A percentile compares a stretch with the other conserved stretches of the same genome.
These are phyloP conservation scores for Trichoderma sp. DNA, from an alignment of 2,329 filamentous ascomycete genomes.

Conservation along the genomic window DNA sequence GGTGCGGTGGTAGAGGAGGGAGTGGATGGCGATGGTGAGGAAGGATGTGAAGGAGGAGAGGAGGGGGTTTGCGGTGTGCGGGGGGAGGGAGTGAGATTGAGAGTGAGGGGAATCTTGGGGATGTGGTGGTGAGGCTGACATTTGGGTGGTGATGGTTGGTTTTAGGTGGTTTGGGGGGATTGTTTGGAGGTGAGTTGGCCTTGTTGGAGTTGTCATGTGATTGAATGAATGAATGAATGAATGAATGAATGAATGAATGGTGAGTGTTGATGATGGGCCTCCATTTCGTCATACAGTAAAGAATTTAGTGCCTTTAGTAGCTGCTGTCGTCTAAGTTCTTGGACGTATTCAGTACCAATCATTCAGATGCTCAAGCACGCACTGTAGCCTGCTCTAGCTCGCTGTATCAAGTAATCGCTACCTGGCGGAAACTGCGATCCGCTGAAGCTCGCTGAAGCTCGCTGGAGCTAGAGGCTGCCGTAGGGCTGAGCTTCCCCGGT, in stretches of 20 bases:
- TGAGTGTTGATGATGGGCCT: background rate
- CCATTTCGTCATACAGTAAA: background rate
- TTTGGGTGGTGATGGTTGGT: background rate
- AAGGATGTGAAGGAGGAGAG: conserved; percentile 74
- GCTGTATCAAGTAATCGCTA: background rate
- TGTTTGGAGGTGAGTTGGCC: background rate
- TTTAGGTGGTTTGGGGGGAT: background rate
- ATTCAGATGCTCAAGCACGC: background rate
- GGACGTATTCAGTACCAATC: background rate
- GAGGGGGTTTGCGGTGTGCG: conserved; percentile 44
- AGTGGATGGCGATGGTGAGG: conserved; percentile 78
- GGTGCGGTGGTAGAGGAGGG: conserved; percentile 76
- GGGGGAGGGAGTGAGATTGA: conserved; percentile 30
- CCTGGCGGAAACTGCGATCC: background rate
- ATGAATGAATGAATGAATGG: no score
- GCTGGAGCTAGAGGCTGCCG: background rate
- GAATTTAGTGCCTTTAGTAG: no score
- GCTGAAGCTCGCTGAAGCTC: background rate
- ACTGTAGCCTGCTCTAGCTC: no score
- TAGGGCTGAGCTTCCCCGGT: background rate
- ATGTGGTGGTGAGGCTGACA: conserved; percentile 12
- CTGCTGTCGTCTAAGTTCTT: background rate
- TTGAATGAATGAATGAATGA: background rate
- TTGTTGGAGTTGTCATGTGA: conserved; percentile 9
- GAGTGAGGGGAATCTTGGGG: background rate